Conservation (phyloP, 2,329 filamentous ascomycete species). For the Colletotrichum siamense region DNA sequence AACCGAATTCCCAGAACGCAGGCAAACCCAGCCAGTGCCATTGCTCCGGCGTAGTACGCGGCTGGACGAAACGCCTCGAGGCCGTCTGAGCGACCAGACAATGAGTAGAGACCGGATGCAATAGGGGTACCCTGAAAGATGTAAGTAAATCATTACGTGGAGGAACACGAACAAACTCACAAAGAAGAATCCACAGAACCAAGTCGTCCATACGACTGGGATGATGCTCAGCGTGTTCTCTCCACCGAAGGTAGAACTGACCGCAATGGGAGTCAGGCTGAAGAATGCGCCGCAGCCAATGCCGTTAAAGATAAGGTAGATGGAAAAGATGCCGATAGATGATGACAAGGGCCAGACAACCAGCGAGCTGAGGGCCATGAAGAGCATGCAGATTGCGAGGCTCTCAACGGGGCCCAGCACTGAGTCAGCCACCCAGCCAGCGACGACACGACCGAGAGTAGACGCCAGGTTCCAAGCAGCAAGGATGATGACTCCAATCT, state of each 20-base stretch:
- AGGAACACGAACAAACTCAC: conserved; percentile 15
- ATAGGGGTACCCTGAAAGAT: conserved; percentile 29
- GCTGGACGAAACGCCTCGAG: conserved; percentile 28
- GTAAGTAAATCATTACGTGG: too few relatives aligned
- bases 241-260: conserved; percentile 26
- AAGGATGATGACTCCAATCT: conserved; percentile 25
- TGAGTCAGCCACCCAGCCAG: conserved; percentile 29
- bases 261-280: conserved; percentile 28
- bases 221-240: conserved; percentile 29
- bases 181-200: conserved; percentile 33
- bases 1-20: not conserved
- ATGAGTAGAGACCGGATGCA: conserved; percentile 29
- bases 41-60: conserved; percentile 31
- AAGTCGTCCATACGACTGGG: conserved; percentile 30
- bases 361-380: conserved; percentile 29
- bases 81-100: conserved; percentile 21
- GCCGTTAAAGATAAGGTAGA: conserved; percentile 31
- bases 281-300: conserved; percentile 34
- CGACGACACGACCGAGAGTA: conserved; percentile 28
- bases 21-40: conserved; percentile 23
- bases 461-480: conserved; percentile 32
- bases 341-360: conserved; percentile 31
- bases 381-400: conserved; percentile 27
- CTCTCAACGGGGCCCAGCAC: conserved; percentile 32
- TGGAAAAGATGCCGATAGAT: conserved; percentile 24